Percentiles rank a stretch among this genome's conserved stretches.
phyloP scores from a whole-genome alignment of 1,284 basidiomycete genomes.

The Neonothopanus nambi region DNA sequence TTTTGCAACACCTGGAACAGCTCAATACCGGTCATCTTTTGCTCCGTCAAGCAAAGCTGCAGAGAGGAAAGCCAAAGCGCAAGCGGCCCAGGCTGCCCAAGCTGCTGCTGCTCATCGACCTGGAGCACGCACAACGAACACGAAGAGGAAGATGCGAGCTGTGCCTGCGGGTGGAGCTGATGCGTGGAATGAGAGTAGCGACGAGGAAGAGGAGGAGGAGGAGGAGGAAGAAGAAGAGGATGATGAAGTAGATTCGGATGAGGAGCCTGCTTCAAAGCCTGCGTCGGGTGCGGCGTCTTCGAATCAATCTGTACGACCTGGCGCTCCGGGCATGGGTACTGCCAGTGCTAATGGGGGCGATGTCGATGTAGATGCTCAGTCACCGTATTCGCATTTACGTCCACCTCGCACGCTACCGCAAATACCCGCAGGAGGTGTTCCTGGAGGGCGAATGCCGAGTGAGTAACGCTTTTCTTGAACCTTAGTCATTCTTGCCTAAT shows the following conservation, averaged over 20 bases:
- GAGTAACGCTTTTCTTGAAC: constrained; percentile 14
- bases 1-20: constrained; percentile 16
- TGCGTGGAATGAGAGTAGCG: constrained; percentile 75
- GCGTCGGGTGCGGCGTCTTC: constrained; percentile 26
- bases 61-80: constrained; percentile 78
- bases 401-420: constrained; percentile 48
- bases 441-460: constrained; percentile 28
- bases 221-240: constrained; percentile 78
- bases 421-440: constrained; percentile 34
- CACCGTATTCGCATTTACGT: constrained; percentile 35
- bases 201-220: constrained; percentile 78
- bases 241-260: constrained; percentile 68
- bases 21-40: constrained; percentile 75
- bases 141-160: constrained; percentile 49
- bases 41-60: constrained; percentile 79
- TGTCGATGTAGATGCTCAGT: constrained; percentile 15
- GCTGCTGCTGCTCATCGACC: constrained; percentile 74
- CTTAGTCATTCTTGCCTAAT: constrained; percentile 13
- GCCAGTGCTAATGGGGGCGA: constrained; percentile 6
- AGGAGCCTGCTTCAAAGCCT: constrained; percentile 36
- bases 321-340: constrained; percentile 22
- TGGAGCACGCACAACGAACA: constrained; percentile 56
- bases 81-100: constrained; percentile 79
- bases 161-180: constrained; percentile 33
- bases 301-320: constrained; percentile 26